Base-by-base conservation (phyloP, 202 grass and related monocot genomes). In the Setaria italica region DNA sequence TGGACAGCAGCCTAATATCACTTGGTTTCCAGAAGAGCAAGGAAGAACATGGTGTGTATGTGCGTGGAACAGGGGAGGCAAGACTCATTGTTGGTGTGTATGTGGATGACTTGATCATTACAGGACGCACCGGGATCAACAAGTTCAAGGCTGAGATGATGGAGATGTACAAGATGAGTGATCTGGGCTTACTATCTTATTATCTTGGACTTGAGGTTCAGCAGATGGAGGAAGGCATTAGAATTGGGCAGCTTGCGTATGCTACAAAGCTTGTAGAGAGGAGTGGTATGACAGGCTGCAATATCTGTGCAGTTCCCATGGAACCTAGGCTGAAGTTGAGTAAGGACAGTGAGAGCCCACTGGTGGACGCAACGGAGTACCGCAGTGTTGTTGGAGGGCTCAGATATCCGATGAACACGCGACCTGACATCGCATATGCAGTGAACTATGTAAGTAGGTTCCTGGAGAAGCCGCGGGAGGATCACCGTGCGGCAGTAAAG, bases 391-490 rank as follows among this genome's bases (percentile, higher is more conserved):
- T 86, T 0, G 60, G 51, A 1, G 45, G 75, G 0, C 39, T 79
- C 13, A 39, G 64, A 3, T 80, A 86, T 7, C 7, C 80, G n/a
- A 68, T 35, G 4, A 68, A 64, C 20, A 50, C 17, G 1, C 25
- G 64, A 20, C 63, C 75, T 0, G 62, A 78, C 14, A n/a, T 86
- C 7, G 9, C 50, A 2, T 86, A 14, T 20, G 10, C 32, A 0
- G 84, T 86, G 1, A 49, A 75, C 2, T 45, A 59, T 6, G 33
- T 80, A 10, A 80, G 75, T 6, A 6, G 74, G 6, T 86, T 69
- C 48, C 48, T 80, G 75, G 62, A 86, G 17, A 33, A 43, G 0
- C 64, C 62, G 1, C 1, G 20, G 20, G 56, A 59, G 8, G 56
- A 59, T 6, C 60, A 63, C 4, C 1, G 1, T 13, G 60, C 29